Percentiles rank a stretch among this genome's conserved stretches.
These are phyloP conservation scores for Penicillium expansum DNA, from an alignment of 2,329 filamentous ascomycete genomes.

Conservation along the genomic window DNA sequence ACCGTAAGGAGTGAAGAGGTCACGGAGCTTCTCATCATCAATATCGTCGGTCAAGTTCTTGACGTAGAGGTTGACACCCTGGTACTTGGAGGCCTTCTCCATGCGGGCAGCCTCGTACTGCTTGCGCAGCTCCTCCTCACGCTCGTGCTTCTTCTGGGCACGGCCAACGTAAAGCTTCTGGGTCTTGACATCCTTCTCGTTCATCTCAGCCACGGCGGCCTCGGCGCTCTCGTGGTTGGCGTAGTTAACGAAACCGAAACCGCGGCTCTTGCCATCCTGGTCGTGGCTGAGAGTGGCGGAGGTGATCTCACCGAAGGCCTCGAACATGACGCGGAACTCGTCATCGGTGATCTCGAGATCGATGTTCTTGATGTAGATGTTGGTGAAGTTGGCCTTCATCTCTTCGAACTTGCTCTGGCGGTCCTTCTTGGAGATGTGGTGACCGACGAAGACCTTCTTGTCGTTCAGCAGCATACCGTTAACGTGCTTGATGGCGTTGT, in stretches of 20 bases:
- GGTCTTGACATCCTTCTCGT: constrained; percentile 86
- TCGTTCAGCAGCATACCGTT: constrained; percentile 99
- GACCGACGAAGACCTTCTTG: constrained; percentile 99
- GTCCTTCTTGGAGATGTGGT: constrained; percentile 99
- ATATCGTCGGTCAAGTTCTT: constrained; percentile 98
- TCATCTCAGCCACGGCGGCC: constrained; percentile 85
- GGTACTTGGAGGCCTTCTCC: constrained; percentile 99
- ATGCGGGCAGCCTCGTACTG: constrained; percentile 96
- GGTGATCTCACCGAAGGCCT: constrained; percentile 89
- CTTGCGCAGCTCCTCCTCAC: constrained; percentile 97
- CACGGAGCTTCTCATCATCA: constrained; percentile 95
- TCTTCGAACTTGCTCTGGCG: constrained; percentile 99
- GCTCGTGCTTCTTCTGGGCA: constrained; percentile 99
- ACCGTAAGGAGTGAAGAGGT: constrained; percentile 86
- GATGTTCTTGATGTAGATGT: constrained; percentile 99
- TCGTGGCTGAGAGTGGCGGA: constrained; percentile 92
- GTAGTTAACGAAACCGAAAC: constrained; percentile 96
- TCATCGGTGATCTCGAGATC: constrained; percentile 80
- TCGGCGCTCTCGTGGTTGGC: constrained; percentile 83
- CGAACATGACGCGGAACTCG: constrained; percentile 90
- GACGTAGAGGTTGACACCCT: constrained; percentile 98
- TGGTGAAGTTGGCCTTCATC: constrained; percentile 99
- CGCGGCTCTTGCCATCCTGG: constrained; percentile 85
- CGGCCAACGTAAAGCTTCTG: constrained; percentile 97
- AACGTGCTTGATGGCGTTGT: constrained; percentile 97